Evolutionary conservation across 2,329 filamentous ascomycete species (phyloP), one percentile per base, ranked within the genome.

Genomic region (Fusarium annulatum): DNA sequence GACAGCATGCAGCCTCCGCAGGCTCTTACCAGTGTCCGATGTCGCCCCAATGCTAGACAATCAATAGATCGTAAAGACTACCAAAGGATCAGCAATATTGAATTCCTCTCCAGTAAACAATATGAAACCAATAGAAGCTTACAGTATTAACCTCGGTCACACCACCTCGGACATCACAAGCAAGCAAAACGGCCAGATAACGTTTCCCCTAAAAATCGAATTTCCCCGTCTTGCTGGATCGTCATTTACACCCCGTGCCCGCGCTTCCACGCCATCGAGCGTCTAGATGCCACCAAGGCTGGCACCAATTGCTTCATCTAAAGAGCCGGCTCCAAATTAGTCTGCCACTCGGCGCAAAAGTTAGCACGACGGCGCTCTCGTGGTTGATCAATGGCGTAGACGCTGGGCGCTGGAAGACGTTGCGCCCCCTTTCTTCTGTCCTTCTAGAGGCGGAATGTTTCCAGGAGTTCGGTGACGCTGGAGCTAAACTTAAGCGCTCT

Each of bases 341-440:
- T 68, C 61, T 71, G 59, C 30, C 64, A 70, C 46, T 55, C 26
- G 64, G 71, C 60, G 68, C 59, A 70, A 56, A 61, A 64, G 61
- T 74, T 67, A 51, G 67, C 61, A 61, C 49, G 62, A 61, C 53
- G 56, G 71, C 73, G 71, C 60, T 64, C 38, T 49, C 49, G 57
- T 72, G 49, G 72, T 56, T 63, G 65, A 43, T 56, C 57, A 66
- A 69, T 72, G 71, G 76, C 64, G 67, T 62, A 61, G 48, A 41
- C 43, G 43, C 41, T 58, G 48, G 45, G 61, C 72, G 66, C 71
- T 63, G 67, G 16, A 38, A 64, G 59, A 69, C 71, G 65, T 77
- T 73, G 51, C 51, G 28, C 71, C 67, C 70, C 70, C 63, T 75
- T 77, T 72, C 66, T 72, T 59, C 65, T 69, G 57, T 55, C 56